Evolutionary conservation across 208 protist genomes (phyloP).

Genomic region (Wallacemonas sp.): DNA sequence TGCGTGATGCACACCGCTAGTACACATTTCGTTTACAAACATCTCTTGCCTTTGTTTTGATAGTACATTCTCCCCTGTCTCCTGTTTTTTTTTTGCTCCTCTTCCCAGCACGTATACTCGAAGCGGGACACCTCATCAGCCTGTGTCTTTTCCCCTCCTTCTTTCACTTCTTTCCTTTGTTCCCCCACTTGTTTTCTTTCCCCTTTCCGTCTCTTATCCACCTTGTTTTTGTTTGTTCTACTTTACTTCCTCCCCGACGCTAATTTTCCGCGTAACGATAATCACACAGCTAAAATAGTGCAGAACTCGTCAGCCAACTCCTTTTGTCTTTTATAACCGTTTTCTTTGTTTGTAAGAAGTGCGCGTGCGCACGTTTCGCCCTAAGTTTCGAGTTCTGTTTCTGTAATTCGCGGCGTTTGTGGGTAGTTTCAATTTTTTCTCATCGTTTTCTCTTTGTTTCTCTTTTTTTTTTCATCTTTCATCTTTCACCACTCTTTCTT

Average conservation of each 20-base stretch:
- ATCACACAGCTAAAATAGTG: no score
- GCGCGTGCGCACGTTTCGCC: no score
- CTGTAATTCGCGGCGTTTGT: no score
- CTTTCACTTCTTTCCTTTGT: conserved; percentile 1
- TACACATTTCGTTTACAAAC: no score
- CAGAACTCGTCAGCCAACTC: no score
- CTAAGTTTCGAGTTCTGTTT: no score
- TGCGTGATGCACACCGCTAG: no score
- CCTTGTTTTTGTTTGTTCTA: conserved; percentile 16
- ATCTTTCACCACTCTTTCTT: not conserved
- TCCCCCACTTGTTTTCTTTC: conserved; percentile 13
- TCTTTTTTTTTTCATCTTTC: not conserved
- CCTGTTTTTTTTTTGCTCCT: no score
- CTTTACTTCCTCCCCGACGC: not conserved
- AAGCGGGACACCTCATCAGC: not conserved
- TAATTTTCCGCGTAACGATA: not conserved
- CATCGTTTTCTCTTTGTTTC: not conserved
- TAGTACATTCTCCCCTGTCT: no score
- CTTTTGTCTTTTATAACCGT: no score
- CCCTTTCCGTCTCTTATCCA: conserved; percentile 11
- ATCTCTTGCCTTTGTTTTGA: no score
- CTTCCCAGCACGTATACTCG: not conserved
- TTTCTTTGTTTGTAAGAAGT: no score
- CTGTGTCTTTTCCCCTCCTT: conserved; percentile 6
- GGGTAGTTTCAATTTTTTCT: not conserved